Conservation (phyloP, 768 basidiomycete genomes). For the Russula brevipes region DNA sequence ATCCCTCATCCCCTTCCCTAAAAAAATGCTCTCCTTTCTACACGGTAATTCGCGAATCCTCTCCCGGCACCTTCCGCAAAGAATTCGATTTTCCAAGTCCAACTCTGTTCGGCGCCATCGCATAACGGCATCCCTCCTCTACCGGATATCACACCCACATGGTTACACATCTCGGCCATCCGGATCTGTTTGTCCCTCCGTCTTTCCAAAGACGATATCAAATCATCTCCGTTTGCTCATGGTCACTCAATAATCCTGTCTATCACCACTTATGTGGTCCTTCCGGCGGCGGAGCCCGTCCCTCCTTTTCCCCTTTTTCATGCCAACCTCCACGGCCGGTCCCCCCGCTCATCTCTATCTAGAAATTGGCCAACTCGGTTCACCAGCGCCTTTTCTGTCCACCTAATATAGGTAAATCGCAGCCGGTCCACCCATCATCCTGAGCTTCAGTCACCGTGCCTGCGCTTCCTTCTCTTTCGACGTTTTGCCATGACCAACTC, state of each 20-base stretch:
- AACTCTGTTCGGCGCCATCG: constrained; percentile 10
- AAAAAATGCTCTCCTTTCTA: constrained; percentile 12
- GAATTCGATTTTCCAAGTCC: constrained; percentile 11
- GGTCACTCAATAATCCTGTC: constrained; percentile 1
- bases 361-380: background rate
- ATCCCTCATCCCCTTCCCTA: constrained; percentile 4
- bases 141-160: constrained; percentile 22
- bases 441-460: constrained; percentile 4
- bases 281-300: background rate
- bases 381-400: constrained; percentile 2
- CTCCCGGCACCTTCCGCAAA: constrained; percentile 20
- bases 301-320: constrained; percentile 2
- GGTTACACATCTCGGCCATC: constrained; percentile 15
- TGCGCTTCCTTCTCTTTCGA: constrained; percentile 11
- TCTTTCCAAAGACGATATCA: constrained; percentile 9
- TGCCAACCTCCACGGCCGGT: background rate
- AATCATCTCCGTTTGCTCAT: constrained; percentile 19
- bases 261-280: constrained; percentile 3
- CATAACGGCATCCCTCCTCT: constrained; percentile 16
- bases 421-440: background rate
- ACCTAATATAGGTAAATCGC: constrained; percentile 15
- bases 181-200: constrained; percentile 14
- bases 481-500: constrained; percentile 4
- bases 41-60: constrained; percentile 4
- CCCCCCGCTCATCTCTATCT: background rate